Conservation (phyloP, 2,329 filamentous ascomycete genomes). For the Phyllosticta ampelicida region DNA sequence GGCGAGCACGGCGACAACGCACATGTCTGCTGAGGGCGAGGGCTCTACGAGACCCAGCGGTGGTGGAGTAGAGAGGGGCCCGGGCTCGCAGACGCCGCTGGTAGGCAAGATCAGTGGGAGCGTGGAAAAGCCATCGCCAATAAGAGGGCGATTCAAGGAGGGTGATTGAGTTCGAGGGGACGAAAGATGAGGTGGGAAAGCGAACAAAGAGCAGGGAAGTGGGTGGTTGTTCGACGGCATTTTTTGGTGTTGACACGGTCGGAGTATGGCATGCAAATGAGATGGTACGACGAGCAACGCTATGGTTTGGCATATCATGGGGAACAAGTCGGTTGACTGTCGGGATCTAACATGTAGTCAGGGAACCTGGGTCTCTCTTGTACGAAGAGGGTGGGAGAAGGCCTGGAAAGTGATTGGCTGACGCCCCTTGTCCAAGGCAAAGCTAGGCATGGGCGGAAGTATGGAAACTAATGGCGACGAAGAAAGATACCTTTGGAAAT, state of each 20-base stretch:
- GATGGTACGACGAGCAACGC: background rate
- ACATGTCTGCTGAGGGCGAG: background rate
- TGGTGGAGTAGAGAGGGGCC: background rate
- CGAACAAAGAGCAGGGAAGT: background rate
- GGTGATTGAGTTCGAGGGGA: background rate
- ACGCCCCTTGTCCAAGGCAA: background rate
- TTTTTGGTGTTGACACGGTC: background rate
- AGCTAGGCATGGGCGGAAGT: background rate
- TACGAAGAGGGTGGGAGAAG: background rate
- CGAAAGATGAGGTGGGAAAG: background rate
- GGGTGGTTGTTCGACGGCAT: background rate
- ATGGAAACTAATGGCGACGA: background rate
- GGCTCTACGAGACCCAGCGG: background rate
- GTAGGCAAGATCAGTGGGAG: slow-evolving; percentile 6
- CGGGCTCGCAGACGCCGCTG: slow-evolving; percentile 1
- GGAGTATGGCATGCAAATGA: background rate
- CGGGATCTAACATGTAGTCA: background rate
- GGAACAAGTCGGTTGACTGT: too few relatives aligned
- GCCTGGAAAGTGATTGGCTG: background rate
- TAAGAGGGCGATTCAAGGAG: slow-evolving; percentile 7
- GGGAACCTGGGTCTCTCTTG: background rate
- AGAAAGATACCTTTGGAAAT: background rate
- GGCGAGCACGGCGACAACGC: background rate
- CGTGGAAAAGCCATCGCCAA: slow-evolving; percentile 1
- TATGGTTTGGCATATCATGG: background rate